Evolutionary conservation across 805 yeast genomes (phyloP), one percentile per base, ranked within the genome.

Genomic region (Yamadazyma endophytica): DNA sequence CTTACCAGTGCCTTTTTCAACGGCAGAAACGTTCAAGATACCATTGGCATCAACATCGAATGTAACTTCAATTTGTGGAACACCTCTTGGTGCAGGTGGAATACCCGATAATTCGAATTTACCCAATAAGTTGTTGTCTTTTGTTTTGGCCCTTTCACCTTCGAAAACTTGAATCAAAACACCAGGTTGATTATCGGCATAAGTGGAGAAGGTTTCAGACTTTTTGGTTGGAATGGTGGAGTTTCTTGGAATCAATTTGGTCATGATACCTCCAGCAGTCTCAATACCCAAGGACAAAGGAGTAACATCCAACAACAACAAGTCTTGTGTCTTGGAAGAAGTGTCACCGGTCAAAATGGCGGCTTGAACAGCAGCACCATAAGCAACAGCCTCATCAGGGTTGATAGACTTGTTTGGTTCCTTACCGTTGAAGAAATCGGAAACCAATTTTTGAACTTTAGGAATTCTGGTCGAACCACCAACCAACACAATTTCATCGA

Each of bases 391-490:
- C 75, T 90, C 98, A 70, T 90, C 98, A 43, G 98, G 97, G 74
- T 90, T 90, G 56, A 90, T 90, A 54, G 96, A 90, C 77, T 89
- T 90, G 48, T 95, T 86, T 46, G 95, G 90, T 68, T 88, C 88
- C 76, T 92, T 90, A 53, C 96, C 96, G 55, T 82, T 79, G 59
- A 90, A 90, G 77, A 67, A 88, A 44, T 82, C 75, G 68, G 90
- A 95, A 49, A 90, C 76, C 53, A 90, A 75, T 68, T 85, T 83
- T 73, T 89, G 97, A 50, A 90, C 90, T 76, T 88, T 92, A 69
- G 97, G 98, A 70, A 90, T 92, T 77, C 97, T 86, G 35, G 98
- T 92, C 24, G 98, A 90, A 68, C 98, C 98, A 75, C 98, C 98
- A 56, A 90, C 98, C 32, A 90, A 73, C 26, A 90, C 97, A 57